phyloP scores from a whole-genome alignment of 2,329 filamentous ascomycete species.

The Metarhizium guizhouense region DNA sequence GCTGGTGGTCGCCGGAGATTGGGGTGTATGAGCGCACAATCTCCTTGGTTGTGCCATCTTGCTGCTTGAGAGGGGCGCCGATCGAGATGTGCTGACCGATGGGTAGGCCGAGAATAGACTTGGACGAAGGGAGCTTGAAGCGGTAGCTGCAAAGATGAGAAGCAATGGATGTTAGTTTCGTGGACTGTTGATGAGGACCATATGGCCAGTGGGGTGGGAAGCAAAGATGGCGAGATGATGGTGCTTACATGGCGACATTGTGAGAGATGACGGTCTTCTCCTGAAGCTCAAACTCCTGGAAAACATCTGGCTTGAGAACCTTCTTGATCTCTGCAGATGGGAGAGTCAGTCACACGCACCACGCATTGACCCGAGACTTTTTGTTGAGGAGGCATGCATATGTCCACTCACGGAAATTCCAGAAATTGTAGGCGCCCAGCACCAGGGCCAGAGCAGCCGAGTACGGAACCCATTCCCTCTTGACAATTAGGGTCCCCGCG shows the following conservation, averaged over 20 bases:
- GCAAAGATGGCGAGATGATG: too few relatives aligned
- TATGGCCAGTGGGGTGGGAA: too few relatives aligned
- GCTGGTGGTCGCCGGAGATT: constrained; percentile 80
- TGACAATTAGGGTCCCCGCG: constrained; percentile 66
- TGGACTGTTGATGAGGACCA: too few relatives aligned
- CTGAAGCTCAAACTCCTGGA: constrained; percentile 87
- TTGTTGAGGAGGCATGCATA: neutral
- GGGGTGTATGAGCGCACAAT: constrained; percentile 89
- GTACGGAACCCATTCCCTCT: constrained; percentile 67
- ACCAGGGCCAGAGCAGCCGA: constrained; percentile 57
- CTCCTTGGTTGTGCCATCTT: constrained; percentile 67
- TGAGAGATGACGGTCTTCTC: constrained; percentile 95
- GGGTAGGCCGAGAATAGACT: constrained; percentile 82
- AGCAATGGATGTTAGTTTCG: constrained; percentile 1
- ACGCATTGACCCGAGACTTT: neutral
- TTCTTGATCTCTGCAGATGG: constrained; percentile 56
- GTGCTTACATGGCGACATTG: constrained; percentile 88
- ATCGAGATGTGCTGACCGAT: constrained; percentile 99
- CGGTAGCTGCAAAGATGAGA: constrained; percentile 57
- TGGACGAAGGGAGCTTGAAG: constrained; percentile 71
- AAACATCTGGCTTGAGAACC: constrained; percentile 76
- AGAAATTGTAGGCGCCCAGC: constrained; percentile 64
- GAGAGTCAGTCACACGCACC: constrained; percentile 5
- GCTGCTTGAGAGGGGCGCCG: constrained; percentile 60
- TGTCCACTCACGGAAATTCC: constrained; percentile 53